phyloP scores from a whole-genome alignment of 352 stramenopile species.

The Pythium dissimile region DNA sequence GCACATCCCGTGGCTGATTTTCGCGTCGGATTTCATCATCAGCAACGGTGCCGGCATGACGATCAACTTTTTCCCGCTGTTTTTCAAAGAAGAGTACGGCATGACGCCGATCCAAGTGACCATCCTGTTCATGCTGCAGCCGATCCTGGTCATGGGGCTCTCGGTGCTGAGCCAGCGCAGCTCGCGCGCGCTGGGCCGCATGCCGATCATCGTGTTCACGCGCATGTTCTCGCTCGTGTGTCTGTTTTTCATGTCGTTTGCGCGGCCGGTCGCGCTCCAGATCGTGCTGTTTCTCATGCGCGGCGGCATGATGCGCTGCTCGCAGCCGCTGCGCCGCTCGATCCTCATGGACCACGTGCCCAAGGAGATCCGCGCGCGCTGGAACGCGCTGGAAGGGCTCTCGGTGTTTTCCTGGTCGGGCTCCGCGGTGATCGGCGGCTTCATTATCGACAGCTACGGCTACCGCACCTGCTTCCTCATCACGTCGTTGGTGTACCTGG shows the following conservation, averaged over 20 bases:
- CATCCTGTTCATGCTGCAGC: constrained; percentile 61
- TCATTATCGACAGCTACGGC: constrained; percentile 70
- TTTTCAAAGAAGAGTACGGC: constrained; percentile 79
- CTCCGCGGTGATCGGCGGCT: constrained; percentile 73
- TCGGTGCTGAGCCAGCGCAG: constrained; percentile 51
- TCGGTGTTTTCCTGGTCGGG: constrained; percentile 81
- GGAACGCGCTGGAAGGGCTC: constrained; percentile 71
- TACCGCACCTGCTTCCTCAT: constrained; percentile 83
- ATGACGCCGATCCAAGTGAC: constrained; percentile 73
- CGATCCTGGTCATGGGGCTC: constrained; percentile 62
- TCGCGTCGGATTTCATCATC: constrained; percentile 78
- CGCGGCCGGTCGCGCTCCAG: constrained; percentile 49
- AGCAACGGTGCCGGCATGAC: constrained; percentile 84
- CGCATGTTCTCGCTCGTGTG: constrained; percentile 52
- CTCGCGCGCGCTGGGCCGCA: constrained; percentile 52
- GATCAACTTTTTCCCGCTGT: constrained; percentile 83
- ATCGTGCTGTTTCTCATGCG: constrained; percentile 72
- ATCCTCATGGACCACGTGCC: constrained; percentile 81
- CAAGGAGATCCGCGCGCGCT: constrained; percentile 66
- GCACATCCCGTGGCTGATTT: constrained; percentile 69
- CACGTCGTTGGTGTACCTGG: constrained; percentile 64
- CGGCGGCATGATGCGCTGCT: constrained; percentile 82
- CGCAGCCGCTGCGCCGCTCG: constrained; percentile 69
- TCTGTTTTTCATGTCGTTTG: constrained; percentile 64
- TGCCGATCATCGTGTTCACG: constrained; percentile 73